Percentiles rank a stretch among this genome's conserved stretches.
phyloP scores from a whole-genome alignment of 305 asterid species.

The Solanum chacoense region DNA sequence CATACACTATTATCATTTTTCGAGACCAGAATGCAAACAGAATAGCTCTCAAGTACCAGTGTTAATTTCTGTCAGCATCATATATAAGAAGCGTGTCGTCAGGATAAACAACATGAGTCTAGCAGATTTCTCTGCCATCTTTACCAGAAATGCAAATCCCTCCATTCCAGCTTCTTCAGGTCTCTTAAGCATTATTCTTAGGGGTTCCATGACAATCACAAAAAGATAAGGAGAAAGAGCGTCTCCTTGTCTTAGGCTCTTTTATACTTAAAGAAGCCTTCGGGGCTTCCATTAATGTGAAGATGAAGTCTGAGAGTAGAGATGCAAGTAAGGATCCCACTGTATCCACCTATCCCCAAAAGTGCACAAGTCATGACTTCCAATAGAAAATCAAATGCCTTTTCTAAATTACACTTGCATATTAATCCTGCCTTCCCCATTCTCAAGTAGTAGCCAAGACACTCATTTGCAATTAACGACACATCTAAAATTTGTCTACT shows the following conservation, averaged over 20 bases:
- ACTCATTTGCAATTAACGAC: neutral
- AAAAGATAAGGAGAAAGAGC: neutral
- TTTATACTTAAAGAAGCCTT: neutral
- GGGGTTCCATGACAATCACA: neutral
- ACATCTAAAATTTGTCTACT: neutral
- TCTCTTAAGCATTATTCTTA: neutral
- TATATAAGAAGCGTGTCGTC: neutral
- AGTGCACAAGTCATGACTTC: neutral
- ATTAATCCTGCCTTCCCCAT: neutral
- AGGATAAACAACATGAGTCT: neutral
- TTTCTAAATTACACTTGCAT: neutral
- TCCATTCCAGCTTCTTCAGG: neutral
- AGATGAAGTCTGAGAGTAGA: neutral
- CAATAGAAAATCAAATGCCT: neutral
- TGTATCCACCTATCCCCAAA: neutral
- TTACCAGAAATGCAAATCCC: neutral
- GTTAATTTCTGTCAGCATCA: neutral
- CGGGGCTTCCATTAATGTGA: neutral
- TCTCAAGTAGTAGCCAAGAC: neutral
- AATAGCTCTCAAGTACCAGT: neutral
- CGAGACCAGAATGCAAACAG: neutral
- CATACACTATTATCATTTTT: neutral
- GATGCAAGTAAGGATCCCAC: neutral
- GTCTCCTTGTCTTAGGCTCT: neutral
- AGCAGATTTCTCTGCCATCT: neutral